Evolutionary conservation across 345 rosid genomes (phyloP), one percentile per base, ranked within the genome.

Genomic region (Sisymbrium altissimum): DNA sequence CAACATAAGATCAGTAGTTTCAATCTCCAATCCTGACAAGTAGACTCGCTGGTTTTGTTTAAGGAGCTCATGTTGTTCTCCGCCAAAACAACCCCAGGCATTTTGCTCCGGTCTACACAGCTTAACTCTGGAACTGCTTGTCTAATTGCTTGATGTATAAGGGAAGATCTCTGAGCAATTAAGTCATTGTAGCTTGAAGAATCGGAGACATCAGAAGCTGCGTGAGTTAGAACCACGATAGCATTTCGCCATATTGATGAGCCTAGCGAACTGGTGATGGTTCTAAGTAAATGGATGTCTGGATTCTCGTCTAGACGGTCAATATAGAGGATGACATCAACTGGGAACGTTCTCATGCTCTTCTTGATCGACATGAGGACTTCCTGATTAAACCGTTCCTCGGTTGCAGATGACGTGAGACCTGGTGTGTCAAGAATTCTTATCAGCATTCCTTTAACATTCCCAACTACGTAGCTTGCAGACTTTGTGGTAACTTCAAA

Each of bases 361-460:
- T 71, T 85, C 82, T 87, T 89, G 66, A 89, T 71, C n/a, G 92
- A 83, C 43, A 80, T 74, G 48, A 90, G 71, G 27, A 85, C 83
- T 56, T 78, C 85, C 70, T 76, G 64, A 74, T 93, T 93, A 61
- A 74, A 67, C 45, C 68, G 64, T 79, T 79, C 86, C 56, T 86
- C 87, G 2, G 62, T 82, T n/a, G 46, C 72, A 54, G 89, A 60
- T 15, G 86, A 78, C 69, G 77, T 65, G 43, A 93, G 81, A 45
- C 98, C 96, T 21, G 96, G 98, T 10, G 97, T 86, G 66, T 93
- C 97, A 7, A 89, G 64, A 74, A 90, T 68, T 65, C 83, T 84
- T 4, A 86, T 49, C 69, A 61, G 69, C 56, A 87, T 72, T 48
- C 91, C 94, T 38, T 82, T 48, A 19, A 90, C 38, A 15, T 62